Conservation (phyloP, 2,329 filamentous ascomycete species). For the Neobulgaria alba region DNA sequence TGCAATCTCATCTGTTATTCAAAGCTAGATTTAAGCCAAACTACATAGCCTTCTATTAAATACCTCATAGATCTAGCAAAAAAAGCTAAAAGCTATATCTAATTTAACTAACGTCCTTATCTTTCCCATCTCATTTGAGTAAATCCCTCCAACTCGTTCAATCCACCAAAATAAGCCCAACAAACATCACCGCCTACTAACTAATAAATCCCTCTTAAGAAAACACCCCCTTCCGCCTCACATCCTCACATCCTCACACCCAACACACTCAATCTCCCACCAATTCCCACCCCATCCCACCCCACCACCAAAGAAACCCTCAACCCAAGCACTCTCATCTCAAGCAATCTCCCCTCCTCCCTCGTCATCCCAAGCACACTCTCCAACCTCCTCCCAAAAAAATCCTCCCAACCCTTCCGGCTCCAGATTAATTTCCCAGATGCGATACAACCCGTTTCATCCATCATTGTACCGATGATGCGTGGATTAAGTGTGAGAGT, state of each 20-base stretch:
- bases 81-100: too few relatives aligned
- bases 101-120: too few relatives aligned
- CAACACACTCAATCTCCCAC: constrained; percentile 33
- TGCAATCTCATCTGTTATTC: too few relatives aligned
- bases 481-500: constrained; percentile 33
- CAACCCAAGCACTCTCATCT: constrained; percentile 42
- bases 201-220: too few relatives aligned
- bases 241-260: constrained; percentile 28
- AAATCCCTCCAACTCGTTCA: too few relatives aligned
- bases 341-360: constrained; percentile 38
- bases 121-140: too few relatives aligned
- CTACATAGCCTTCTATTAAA: too few relatives aligned
- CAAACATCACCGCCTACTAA: too few relatives aligned
- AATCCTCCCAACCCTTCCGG: constrained; percentile 41
- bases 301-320: constrained; percentile 47
- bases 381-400: constrained; percentile 36
- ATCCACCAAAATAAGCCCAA: too few relatives aligned
- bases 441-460: constrained; percentile 47
- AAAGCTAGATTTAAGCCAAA: too few relatives aligned
- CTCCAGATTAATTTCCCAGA: constrained; percentile 46
- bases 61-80: too few relatives aligned
- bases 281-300: constrained; percentile 37
- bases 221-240: too few relatives aligned
- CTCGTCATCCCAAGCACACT: constrained; percentile 32
- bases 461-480: constrained; percentile 33